Percentiles rank a stretch among this genome's conserved stretches.
Evolutionary conservation across 2,329 filamentous ascomycete species (phyloP).

Genomic region (Lachnellula occidentalis): DNA sequence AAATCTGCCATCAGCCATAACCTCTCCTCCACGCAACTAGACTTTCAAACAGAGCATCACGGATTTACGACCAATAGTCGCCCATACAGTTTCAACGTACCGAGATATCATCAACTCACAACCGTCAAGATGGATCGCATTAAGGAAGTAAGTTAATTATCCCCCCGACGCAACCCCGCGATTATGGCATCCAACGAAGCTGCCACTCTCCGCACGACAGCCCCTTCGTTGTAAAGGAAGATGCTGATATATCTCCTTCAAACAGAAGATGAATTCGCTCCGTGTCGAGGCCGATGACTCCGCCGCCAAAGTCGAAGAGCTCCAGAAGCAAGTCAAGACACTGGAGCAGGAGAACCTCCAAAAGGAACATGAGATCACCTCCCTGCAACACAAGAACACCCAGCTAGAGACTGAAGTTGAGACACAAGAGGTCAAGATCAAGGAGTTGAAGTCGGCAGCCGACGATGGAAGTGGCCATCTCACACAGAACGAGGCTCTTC

Average conservation of each 20-base stretch:
- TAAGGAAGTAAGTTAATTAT: conserved; percentile 71
- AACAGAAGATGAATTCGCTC: conserved; percentile 89
- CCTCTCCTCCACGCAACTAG: not conserved
- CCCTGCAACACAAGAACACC: conserved; percentile 90
- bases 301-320: conserved; percentile 75
- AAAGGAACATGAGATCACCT: conserved; percentile 98
- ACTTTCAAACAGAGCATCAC: conserved; percentile 3
- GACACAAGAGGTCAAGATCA: conserved; percentile 79
- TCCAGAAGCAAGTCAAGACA: conserved; percentile 78
- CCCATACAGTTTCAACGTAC: conserved; percentile 2
- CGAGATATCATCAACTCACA: conserved; percentile 7
- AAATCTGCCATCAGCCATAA: not conserved
- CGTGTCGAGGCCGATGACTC: conserved; percentile 90
- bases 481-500: conserved; percentile 85
- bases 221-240: not conserved
- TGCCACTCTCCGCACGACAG: conserved; percentile 8
- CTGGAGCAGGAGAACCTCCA: conserved; percentile 92
- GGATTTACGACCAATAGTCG: not conserved
- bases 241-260: conserved; percentile 3
- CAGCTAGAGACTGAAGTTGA: conserved; percentile 87
- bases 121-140: conserved; percentile 71
- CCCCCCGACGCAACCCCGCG: conserved; percentile 26
- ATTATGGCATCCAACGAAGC: conserved; percentile 16
- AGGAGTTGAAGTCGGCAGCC: conserved; percentile 81
- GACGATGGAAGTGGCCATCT: conserved; percentile 77